Base-by-base conservation (phyloP, 768 basidiomycete species). In the Lactarius pseudohatsudake region DNA sequence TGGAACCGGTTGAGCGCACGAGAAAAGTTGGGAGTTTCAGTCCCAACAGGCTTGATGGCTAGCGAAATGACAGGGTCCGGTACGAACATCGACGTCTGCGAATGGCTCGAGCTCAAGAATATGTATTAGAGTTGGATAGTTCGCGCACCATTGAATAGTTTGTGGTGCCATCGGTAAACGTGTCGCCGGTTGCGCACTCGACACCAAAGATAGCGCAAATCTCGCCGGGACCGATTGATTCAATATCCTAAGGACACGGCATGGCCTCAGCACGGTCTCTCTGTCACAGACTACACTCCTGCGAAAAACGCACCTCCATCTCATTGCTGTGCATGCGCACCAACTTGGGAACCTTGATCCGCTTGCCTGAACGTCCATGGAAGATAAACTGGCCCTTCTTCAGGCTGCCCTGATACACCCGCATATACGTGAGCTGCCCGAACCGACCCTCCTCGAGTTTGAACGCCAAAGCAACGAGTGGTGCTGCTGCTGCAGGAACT, bases 191-290 rank as follows among this genome's bases (percentile, higher is more conserved):
- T 0, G 96, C 94, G 74, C 97, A 99, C 71, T 99, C 97, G 38
- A 99, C 93, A 72, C 97, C 97, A 72, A 99, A 99, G 77, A 97
- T 97, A 58, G 97, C 97, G 75, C 97, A 98, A 69, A 99, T 99
- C 82, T 99, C 97, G 64, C 97, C 97, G 34, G 96, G 95, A 0
- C 94, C 94, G 71, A 99, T 91, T 10, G 86, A 85, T 57, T 94
- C 90, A 64, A 99, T 89, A 72, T 99, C 96, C 92, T 93, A 26
- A 10, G 61, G n/a, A 26, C 34, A 38, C 20, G 69, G 10, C 60
- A 65, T 7, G 26, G 3, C n/a, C 53, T 20, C 28, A 32, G 20
- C n/a, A 54, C 30, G 13, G 34, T 32, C 32, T 43, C 20, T 13
- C 5, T 28, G 50, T 13, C 13, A 41, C 15, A 62, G 53, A 16